These are phyloP conservation scores for Pyrenophora graminea DNA, from an alignment of 2,329 filamentous ascomycete species.

Conservation along the genomic window DNA sequence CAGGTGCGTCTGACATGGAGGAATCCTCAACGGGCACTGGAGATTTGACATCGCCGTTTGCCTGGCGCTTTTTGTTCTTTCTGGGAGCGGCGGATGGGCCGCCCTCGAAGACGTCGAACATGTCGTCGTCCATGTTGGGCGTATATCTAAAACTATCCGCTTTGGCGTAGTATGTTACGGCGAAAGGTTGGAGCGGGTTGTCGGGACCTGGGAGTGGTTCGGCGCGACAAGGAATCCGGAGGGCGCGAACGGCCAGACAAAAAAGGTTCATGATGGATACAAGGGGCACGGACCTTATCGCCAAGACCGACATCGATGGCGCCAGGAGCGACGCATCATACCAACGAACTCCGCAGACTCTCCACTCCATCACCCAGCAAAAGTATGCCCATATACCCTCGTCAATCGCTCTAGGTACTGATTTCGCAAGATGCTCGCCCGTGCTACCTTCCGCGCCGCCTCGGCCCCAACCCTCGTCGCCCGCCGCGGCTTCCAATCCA, in stretches of 20 bases:
- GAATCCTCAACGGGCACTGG: constrained; percentile 48
- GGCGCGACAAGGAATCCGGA: no score
- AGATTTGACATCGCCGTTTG: constrained; percentile 75
- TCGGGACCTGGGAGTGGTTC: no score
- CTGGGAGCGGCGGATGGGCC: constrained; percentile 39
- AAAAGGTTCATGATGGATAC: constrained; percentile 6
- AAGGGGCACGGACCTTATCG: background rate
- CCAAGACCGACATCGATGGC: constrained; percentile 6
- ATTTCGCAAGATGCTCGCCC: constrained; percentile 74
- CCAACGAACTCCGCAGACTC: constrained; percentile 27
- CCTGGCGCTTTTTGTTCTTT: constrained; percentile 82
- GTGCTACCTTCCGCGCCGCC: constrained; percentile 64
- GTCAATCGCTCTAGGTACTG: constrained; percentile 42
- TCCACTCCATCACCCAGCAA: constrained; percentile 34
- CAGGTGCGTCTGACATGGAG: constrained; percentile 51
- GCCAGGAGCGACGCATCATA: constrained; percentile 8
- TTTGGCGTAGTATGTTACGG: background rate
- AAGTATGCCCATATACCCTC: constrained; percentile 27
- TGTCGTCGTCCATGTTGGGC: constrained; percentile 48
- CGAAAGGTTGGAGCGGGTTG: background rate
- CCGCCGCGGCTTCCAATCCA: constrained; percentile 93
- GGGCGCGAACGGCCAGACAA: background rate
- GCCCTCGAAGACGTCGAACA: constrained; percentile 53
- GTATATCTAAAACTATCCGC: background rate
- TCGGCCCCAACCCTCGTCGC: constrained; percentile 68